phyloP scores from a whole-genome alignment of 164 flowering plant species.

The Cinnamomum chago region DNA sequence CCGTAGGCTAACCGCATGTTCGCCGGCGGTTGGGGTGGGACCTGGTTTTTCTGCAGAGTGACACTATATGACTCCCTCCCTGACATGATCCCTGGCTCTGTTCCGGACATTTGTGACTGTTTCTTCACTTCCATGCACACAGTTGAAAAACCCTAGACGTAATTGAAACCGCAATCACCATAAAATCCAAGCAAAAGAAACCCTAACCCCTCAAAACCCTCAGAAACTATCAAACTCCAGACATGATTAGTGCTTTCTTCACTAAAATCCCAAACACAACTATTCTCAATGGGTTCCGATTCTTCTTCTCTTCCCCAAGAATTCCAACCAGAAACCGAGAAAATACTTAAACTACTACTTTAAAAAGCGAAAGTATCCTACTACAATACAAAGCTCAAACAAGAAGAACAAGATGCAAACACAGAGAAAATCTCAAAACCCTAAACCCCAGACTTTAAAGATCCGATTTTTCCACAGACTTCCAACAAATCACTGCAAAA shows the following conservation, averaged over 20 bases:
- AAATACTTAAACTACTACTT: neutral
- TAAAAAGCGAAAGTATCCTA: neutral
- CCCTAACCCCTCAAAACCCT: neutral
- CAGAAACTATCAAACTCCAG: neutral
- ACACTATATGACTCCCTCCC: slow-evolving; percentile 37
- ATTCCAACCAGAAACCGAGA: neutral
- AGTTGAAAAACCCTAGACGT: slow-evolving; percentile 1
- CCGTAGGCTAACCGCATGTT: slow-evolving; percentile 53
- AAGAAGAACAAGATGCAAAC: neutral
- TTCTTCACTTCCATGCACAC: slow-evolving; percentile 12
- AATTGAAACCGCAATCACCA: slow-evolving; percentile 9
- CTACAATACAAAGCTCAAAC: neutral
- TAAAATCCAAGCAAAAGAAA: slow-evolving; percentile 1
- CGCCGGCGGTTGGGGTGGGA: slow-evolving; percentile 22
- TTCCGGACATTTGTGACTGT: slow-evolving; percentile 29
- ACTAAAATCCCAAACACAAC: too few relatives aligned
- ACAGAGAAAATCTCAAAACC: neutral
- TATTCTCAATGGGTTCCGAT: too few relatives aligned
- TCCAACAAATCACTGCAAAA: neutral
- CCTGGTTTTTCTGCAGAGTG: slow-evolving; percentile 28
- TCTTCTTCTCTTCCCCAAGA: too few relatives aligned
- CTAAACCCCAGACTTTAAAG: slow-evolving; percentile 5
- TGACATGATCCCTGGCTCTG: slow-evolving; percentile 42
- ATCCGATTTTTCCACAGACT: neutral
- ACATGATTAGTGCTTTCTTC: neutral